These are phyloP conservation scores for Phaffomyces antillensis DNA, from an alignment of 805 yeast species.

Conservation along the genomic window DNA sequence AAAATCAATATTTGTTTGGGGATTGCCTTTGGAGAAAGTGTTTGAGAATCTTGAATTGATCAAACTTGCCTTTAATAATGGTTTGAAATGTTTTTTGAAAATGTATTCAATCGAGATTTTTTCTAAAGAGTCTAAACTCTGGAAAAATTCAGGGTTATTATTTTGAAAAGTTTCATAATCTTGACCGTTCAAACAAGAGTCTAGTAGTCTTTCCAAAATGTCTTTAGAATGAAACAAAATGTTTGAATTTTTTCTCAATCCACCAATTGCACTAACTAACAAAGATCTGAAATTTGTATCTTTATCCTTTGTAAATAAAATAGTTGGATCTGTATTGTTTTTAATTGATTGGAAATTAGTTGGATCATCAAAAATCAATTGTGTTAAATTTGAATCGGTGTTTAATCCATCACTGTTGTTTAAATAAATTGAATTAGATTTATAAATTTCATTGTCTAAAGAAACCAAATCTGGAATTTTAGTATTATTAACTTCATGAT, in stretches of 20 bases:
- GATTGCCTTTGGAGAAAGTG: background rate
- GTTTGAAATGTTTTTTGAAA: slow-evolving; percentile 19
- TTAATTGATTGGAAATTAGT: slow-evolving; percentile 28
- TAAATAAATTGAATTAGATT: slow-evolving; percentile 20
- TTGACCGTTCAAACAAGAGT: slow-evolving; percentile 7
- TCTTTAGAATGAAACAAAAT: slow-evolving; percentile 13
- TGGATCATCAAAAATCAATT: slow-evolving; percentile 29
- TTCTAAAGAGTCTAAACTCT: slow-evolving; percentile 17
- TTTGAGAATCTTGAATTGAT: slow-evolving; percentile 18
- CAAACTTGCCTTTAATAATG: slow-evolving; percentile 12
- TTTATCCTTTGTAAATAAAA: slow-evolving; percentile 15
- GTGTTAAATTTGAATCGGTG: slow-evolving; percentile 4
- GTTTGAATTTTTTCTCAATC: slow-evolving; percentile 32
- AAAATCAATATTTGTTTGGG: slow-evolving; percentile 1
- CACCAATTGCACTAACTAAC: slow-evolving; percentile 35
- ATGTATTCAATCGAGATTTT: slow-evolving; percentile 24
- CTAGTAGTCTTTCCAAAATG: slow-evolving; percentile 10
- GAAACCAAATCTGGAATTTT: slow-evolving; percentile 1
- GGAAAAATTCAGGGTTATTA: slow-evolving; percentile 6
- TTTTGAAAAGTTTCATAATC: slow-evolving; percentile 9
- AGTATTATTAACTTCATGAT: background rate
- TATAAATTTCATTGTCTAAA: slow-evolving; percentile 6
- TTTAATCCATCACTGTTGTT: slow-evolving; percentile 15
- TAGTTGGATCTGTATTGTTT: slow-evolving; percentile 32
- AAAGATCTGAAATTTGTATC: slow-evolving; percentile 18